Evolutionary conservation across 2,329 filamentous ascomycete species (phyloP).

Genomic region (Orbilia blumenaviensis): DNA sequence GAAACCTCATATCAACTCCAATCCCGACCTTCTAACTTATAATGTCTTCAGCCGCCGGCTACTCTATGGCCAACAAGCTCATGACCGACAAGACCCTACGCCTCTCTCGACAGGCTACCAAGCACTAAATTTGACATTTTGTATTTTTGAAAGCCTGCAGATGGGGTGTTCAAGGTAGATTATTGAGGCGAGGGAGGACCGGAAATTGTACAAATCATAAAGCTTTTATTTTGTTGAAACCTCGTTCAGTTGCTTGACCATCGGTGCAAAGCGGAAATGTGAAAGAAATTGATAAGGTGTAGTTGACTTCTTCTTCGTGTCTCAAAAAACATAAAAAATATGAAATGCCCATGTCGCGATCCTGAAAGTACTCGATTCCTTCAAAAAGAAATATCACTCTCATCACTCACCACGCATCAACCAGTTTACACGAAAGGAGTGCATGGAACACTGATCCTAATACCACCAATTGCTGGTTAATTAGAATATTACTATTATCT

Average conservation of each 20-base stretch:
- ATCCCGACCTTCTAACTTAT: neutral
- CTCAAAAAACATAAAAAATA: no score
- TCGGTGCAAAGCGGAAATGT: neutral
- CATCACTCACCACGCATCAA: no score
- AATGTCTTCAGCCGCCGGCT: conserved; percentile 73
- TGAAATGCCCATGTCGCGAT: neutral
- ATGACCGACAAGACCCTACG: conserved; percentile 55
- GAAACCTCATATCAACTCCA: neutral
- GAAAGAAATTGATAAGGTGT: neutral
- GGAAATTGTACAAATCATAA: conserved; percentile 12
- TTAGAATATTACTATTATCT: neutral
- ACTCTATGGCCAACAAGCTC: conserved; percentile 85
- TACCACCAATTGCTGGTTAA: no score
- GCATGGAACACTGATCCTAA: no score
- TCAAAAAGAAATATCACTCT: no score
- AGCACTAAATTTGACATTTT: conserved; percentile 28
- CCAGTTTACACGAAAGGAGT: no score
- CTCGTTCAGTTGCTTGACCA: neutral
- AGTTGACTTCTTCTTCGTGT: neutral
- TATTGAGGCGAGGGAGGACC: neutral
- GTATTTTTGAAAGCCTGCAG: neutral
- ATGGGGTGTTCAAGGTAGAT: conserved; percentile 11
- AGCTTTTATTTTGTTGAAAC: conserved; percentile 6
- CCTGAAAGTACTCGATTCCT: neutral
- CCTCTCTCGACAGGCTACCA: conserved; percentile 29